Conservation (phyloP, 345 rosid species). For the Pelargonium nanum region DNA sequence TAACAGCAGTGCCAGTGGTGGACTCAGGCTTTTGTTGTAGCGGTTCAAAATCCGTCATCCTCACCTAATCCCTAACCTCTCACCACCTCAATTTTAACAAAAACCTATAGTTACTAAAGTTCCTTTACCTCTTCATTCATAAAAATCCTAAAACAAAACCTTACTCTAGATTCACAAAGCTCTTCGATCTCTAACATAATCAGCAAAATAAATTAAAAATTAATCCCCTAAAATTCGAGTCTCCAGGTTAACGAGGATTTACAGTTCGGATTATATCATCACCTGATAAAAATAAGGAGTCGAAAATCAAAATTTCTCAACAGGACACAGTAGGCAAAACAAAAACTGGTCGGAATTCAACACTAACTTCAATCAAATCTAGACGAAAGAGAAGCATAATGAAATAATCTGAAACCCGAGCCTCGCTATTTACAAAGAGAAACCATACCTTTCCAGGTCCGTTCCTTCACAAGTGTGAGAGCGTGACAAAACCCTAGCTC, state of each 20-base stretch:
- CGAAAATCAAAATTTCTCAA: neutral
- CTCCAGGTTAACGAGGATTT: neutral
- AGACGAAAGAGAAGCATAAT: neutral
- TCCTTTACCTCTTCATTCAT: neutral
- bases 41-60: slow-evolving; percentile 74
- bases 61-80: neutral
- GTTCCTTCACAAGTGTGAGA: neutral
- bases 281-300: neutral
- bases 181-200: neutral
- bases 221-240: neutral
- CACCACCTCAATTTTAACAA: neutral
- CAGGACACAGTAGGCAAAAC: neutral
- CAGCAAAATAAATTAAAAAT: too few relatives aligned
- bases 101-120: neutral
- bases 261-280: neutral
- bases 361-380: neutral
- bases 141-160: neutral
- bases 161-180: neutral
- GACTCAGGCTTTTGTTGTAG: slow-evolving; percentile 76
- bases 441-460: neutral
- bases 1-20: slow-evolving; percentile 23
- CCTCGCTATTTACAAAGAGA: too few relatives aligned
- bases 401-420: neutral
- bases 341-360: neutral
- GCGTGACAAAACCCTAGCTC: neutral